A percentile compares a stretch with the other conserved stretches of the same genome.
Evolutionary conservation across 2,329 filamentous ascomycete genomes (phyloP).

Genomic region (Diaporthe velutina): DNA sequence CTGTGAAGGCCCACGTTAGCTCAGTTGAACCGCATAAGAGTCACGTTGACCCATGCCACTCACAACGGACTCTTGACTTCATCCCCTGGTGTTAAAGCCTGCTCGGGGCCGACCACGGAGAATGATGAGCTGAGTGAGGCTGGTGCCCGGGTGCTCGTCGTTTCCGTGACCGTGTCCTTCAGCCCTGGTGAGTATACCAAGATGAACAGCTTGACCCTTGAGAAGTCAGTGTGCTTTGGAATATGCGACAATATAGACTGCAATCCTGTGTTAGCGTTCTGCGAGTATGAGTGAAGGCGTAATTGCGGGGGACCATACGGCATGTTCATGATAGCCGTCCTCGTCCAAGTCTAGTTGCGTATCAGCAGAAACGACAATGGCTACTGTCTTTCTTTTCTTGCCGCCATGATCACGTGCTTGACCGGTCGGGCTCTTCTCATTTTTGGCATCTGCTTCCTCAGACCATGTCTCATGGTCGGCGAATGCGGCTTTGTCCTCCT

Average conservation of each 20-base stretch:
- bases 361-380: constrained; percentile 88
- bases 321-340: constrained; percentile 79
- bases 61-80: constrained; percentile 72
- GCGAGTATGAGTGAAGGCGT: not conserved
- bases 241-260: constrained; percentile 92
- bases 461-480: constrained; percentile 93
- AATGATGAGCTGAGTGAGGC: constrained; percentile 84
- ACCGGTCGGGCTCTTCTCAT: constrained; percentile 55
- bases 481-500: constrained; percentile 85
- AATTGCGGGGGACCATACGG: constrained; percentile 67
- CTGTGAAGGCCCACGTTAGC: constrained; percentile 46
- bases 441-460: constrained; percentile 84
- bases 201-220: constrained; percentile 83
- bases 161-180: constrained; percentile 73
- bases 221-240: constrained; percentile 80
- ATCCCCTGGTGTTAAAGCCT: constrained; percentile 76
- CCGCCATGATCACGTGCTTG: constrained; percentile 54
- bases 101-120: constrained; percentile 84
- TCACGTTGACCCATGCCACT: constrained; percentile 45
- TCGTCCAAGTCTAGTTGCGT: constrained; percentile 70
- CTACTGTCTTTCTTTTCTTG: constrained; percentile 80
- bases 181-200: constrained; percentile 89
- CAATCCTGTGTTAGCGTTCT: constrained; percentile 7
- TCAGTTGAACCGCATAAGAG: not conserved
- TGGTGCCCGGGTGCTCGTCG: constrained; percentile 68